A percentile compares a stretch with the other conserved stretches of the same genome.
Evolutionary conservation across 768 basidiomycete genomes (phyloP).

Genomic region (Tricholoma sp.): DNA sequence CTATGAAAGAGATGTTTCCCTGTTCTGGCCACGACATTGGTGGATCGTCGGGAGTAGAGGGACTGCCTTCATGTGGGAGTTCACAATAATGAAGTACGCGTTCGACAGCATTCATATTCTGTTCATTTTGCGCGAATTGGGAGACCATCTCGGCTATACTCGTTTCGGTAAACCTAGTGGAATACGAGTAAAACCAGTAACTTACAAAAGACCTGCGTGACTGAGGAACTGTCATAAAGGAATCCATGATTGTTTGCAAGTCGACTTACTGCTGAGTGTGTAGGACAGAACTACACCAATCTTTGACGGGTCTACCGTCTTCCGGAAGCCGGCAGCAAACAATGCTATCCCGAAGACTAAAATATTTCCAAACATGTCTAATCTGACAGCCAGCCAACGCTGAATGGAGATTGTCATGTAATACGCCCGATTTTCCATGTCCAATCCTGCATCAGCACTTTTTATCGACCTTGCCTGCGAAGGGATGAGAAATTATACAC

Average conservation of each 20-base stretch:
- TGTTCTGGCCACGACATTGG: constrained; percentile 42
- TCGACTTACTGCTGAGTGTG: constrained; percentile 41
- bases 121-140: constrained; percentile 55
- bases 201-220: constrained; percentile 52
- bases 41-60: constrained; percentile 38
- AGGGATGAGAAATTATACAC: not conserved
- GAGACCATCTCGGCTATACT: constrained; percentile 47
- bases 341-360: constrained; percentile 65
- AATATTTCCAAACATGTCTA: constrained; percentile 65
- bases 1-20: constrained; percentile 50
- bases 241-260: not conserved
- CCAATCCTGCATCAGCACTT: constrained; percentile 48
- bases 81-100: constrained; percentile 65
- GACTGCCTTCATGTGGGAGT: constrained; percentile 51
- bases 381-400: constrained; percentile 56
- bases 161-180: not conserved
- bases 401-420: constrained; percentile 64
- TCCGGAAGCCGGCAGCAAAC: constrained; percentile 60
- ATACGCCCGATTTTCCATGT: constrained; percentile 59
- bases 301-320: constrained; percentile 51
- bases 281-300: constrained; percentile 60
- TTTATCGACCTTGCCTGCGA: constrained; percentile 41
- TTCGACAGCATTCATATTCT: constrained; percentile 73
- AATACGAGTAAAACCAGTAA: not conserved
- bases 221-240: constrained; percentile 19